Percentiles rank a stretch among this genome's conserved stretches.
Evolutionary conservation across 2,329 filamentous ascomycete genomes (phyloP).

Genomic region (Microsporum audouinii): DNA sequence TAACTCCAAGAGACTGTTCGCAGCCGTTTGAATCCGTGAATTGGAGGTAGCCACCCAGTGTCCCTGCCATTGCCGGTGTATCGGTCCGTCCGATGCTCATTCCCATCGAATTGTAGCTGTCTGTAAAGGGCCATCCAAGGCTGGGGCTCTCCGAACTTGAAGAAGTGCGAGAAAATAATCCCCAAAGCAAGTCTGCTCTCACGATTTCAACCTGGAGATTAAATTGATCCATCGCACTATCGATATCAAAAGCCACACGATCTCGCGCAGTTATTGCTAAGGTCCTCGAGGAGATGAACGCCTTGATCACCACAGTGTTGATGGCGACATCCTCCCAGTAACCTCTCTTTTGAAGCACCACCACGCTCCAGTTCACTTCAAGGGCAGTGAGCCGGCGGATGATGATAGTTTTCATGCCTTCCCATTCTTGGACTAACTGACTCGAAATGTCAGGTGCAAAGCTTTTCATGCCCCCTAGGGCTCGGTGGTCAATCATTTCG

Average conservation of each 20-base stretch:
- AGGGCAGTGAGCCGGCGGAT: neutral
- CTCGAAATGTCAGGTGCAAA: neutral
- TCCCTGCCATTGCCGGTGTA: neutral
- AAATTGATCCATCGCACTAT: neutral
- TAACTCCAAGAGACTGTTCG: neutral
- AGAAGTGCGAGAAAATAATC: neutral
- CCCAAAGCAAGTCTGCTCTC: slow-evolving; percentile 6
- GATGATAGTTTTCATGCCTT: neutral
- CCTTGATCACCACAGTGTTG: slow-evolving; percentile 1
- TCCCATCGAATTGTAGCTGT: slow-evolving; percentile 3
- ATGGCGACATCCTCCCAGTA: slow-evolving; percentile 5
- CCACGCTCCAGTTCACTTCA: neutral
- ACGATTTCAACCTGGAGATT: neutral
- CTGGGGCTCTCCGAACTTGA: neutral
- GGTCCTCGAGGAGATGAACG: neutral
- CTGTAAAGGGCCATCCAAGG: slow-evolving; percentile 4
- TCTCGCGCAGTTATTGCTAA: neutral
- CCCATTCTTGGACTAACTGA: neutral
- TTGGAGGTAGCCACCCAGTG: neutral
- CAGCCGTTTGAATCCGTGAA: neutral
- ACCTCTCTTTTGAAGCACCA: neutral
- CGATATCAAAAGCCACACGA: neutral
- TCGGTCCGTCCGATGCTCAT: neutral
- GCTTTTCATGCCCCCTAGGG: neutral
- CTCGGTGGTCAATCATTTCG: slow-evolving; percentile 4